A percentile compares a stretch with the other conserved stretches of the same genome.
Conservation (phyloP, 2,329 filamentous ascomycete genomes). For the Colletotrichum sp. region DNA sequence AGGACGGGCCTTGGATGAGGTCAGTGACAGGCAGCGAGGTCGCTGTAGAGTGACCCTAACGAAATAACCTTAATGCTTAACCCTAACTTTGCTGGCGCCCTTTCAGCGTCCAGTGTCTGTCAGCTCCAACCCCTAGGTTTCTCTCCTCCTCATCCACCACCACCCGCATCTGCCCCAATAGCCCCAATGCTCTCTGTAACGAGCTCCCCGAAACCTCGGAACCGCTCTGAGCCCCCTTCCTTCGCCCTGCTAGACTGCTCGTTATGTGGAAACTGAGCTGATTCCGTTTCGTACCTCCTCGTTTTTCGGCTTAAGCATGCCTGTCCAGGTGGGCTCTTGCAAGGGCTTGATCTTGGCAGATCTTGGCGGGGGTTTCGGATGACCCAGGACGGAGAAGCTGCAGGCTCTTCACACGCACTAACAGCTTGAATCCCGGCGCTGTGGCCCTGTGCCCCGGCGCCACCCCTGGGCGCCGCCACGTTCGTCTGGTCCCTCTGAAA, state of each 20-base stretch:
- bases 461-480: not conserved
- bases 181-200: not conserved
- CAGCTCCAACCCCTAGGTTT: not conserved
- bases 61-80: conserved; percentile 22
- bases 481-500: not conserved
- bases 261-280: not conserved
- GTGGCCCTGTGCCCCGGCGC: not conserved
- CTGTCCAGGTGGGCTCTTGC: not conserved
- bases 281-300: not conserved
- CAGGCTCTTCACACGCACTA: conserved; percentile 5
- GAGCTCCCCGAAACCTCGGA: conserved; percentile 9
- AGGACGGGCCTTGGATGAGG: not conserved
- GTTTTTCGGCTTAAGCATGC: not conserved
- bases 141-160: not conserved
- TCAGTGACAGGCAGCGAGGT: not conserved
- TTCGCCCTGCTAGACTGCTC: not conserved
- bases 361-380: conserved; percentile 17
- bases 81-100: not conserved
- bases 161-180: not conserved
- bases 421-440: not conserved
- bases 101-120: too few species aligned
- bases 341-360: conserved; percentile 20
- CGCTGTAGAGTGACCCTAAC: not conserved
- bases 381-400: not conserved
- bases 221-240: not conserved